Evolutionary conservation across 2,329 filamentous ascomycete genomes (phyloP), one percentile per base, ranked within the genome.

Genomic region (Diplocarpon mali): DNA sequence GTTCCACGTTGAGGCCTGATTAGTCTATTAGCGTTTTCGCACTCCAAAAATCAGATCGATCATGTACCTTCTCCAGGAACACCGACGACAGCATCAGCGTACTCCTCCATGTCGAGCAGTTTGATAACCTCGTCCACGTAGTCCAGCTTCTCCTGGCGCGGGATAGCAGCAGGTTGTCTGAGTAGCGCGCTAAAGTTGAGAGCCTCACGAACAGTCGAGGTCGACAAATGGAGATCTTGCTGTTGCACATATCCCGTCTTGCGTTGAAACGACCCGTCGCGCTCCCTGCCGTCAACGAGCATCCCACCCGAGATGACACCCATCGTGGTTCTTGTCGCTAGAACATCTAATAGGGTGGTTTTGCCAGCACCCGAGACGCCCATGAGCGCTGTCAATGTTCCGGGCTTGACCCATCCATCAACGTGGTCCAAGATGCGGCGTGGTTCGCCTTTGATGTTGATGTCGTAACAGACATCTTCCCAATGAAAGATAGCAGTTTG

Each of bases 181-280:
- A 95, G 80, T 7, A 90, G 63, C n/a, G 89, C 89, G 57, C 80
- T 87, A 65, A 95, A 95, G 56, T 76, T 79, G 31, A 95, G 72
- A 10, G 88, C 87, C 65, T 95, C 89, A 48, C 89, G 80, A 28
- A 95, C 88, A 1, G 88, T 95, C 0, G 81, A 79, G 0, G 87
- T 94, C 35, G 80, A 72, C 34, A 93, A 70, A 62, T 95, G 88
- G 14, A 95, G 72, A 73, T 95, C 88, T 62, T 94, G 86, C 62
- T 95, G 88, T 61, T 94, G 85, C 32, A 89, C 87, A 55, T 94
- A 94, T 35, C 88, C 88, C 51, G 86, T 93, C 67, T 90, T 92
- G 51, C 88, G 83, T 64, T 94, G 87, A 73, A 95, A 95, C 0
- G 78, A 37, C 75, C 78, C 34, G 69, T 72, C 38, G 70, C 75